Percentiles rank a stretch among this genome's conserved stretches.
Conservation (phyloP, 2,329 filamentous ascomycete species). For the Trichoderma sp. region DNA sequence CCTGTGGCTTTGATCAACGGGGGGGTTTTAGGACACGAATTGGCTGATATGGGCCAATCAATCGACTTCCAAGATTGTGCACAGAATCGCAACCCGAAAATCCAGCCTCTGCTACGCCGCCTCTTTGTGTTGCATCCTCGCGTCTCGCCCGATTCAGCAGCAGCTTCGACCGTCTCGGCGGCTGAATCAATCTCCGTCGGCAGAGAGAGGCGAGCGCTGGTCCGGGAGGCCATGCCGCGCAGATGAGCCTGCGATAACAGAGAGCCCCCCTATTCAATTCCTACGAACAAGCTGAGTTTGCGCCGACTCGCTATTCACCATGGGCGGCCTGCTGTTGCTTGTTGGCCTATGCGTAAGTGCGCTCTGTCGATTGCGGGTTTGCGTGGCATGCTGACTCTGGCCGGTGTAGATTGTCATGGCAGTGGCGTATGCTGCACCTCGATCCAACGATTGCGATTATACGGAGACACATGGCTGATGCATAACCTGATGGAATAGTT, state of each 20-base stretch:
- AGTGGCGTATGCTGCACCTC: constrained; percentile 46
- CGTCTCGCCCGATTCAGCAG: not conserved
- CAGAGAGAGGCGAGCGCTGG: constrained; percentile 3
- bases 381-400: not conserved
- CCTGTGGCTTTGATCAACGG: constrained; percentile 3
- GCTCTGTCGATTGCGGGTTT: not conserved
- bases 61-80: not conserved
- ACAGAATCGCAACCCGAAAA: constrained; percentile 13
- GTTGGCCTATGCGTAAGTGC: constrained; percentile 21
- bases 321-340: constrained; percentile 20
- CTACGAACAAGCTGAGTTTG: constrained; percentile 12
- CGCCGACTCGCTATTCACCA: constrained; percentile 18
- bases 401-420: constrained; percentile 52
- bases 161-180: not conserved
- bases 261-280: constrained; percentile 12
- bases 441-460: not conserved
- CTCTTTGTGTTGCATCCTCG: not conserved
- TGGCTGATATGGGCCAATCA: constrained; percentile 19
- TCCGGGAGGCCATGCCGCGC: constrained; percentile 16
- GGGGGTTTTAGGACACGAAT: constrained; percentile 17
- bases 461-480: not conserved
- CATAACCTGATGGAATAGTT: constrained; percentile 51
- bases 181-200: not conserved
- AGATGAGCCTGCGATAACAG: constrained; percentile 16
- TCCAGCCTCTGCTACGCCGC: constrained; percentile 12